Conservation (phyloP, 2,329 filamentous ascomycete species). For the Chrysoporthe austroafricana region DNA sequence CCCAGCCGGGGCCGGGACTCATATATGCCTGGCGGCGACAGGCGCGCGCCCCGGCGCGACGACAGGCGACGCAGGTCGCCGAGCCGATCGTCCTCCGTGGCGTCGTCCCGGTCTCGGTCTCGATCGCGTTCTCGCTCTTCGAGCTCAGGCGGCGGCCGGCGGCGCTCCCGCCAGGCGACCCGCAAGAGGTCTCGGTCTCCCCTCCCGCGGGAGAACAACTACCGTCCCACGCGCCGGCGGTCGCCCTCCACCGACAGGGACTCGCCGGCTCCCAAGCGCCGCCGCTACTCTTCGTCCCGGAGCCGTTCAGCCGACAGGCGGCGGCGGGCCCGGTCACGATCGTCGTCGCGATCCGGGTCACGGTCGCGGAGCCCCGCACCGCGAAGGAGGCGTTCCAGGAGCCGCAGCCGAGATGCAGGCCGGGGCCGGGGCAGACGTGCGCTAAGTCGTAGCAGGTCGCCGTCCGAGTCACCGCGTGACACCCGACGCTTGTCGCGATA, state of each 20-base stretch:
- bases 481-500: constrained; percentile 28
- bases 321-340: constrained; percentile 43
- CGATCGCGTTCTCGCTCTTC: constrained; percentile 40
- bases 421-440: constrained; percentile 26
- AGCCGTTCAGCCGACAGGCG: constrained; percentile 51
- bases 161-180: constrained; percentile 29
- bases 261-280: constrained; percentile 53
- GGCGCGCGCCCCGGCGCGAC: constrained; percentile 44
- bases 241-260: constrained; percentile 38
- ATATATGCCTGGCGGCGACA: constrained; percentile 55
- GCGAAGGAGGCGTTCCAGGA: constrained; percentile 39
- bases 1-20: constrained; percentile 48
- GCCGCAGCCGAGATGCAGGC: constrained; percentile 34
- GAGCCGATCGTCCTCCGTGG: constrained; percentile 42
- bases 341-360: constrained; percentile 44
- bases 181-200: constrained; percentile 44
- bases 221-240: constrained; percentile 33
- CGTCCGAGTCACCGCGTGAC: constrained; percentile 27
- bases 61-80: constrained; percentile 49
- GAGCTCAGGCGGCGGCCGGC: constrained; percentile 21
- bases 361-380: constrained; percentile 39
- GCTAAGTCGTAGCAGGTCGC: constrained; percentile 30
- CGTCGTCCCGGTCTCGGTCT: constrained; percentile 38
- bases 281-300: constrained; percentile 53
- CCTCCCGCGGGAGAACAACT: constrained; percentile 34